Conservation (phyloP, 2,329 filamentous ascomycete genomes). For the Nigrograna mackinnonii region DNA sequence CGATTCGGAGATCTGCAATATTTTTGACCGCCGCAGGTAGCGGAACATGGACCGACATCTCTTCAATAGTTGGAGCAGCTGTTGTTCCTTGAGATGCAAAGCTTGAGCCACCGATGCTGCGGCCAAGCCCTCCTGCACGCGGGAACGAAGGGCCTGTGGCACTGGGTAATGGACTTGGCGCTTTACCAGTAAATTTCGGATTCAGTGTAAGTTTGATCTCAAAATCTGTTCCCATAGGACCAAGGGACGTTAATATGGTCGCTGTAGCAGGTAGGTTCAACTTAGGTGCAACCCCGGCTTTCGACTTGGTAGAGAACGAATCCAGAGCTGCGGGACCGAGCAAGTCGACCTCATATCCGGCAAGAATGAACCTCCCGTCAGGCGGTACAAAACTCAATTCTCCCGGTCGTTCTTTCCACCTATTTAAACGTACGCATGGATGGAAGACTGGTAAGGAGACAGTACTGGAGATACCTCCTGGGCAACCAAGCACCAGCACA, state of each 20-base stretch:
- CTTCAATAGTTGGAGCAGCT: conserved; percentile 62
- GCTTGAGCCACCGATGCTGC: conserved; percentile 31
- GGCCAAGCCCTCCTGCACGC: conserved; percentile 10
- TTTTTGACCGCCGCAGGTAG: conserved; percentile 80
- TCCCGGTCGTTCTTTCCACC: conserved; percentile 86
- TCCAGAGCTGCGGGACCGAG: conserved; percentile 67
- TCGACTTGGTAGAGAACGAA: conserved; percentile 27
- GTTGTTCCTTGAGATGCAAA: conserved; percentile 35
- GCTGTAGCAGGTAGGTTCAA: conserved; percentile 82
- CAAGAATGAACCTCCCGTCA: conserved; percentile 90
- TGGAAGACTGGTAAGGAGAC: conserved; percentile 94
- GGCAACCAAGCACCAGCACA: conserved; percentile 76
- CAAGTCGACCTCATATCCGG: conserved; percentile 92
- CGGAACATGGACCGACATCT: conserved; percentile 77
- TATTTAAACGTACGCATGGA: conserved; percentile 87
- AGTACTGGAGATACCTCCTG: conserved; percentile 69
- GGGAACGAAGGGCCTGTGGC: conserved; percentile 23
- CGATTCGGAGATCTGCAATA: conserved; percentile 78
- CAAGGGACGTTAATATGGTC: conserved; percentile 80
- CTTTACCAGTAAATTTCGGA: conserved; percentile 47
- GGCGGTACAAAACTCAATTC: conserved; percentile 96
- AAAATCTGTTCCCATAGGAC: conserved; percentile 77
- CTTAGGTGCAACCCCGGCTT: conserved; percentile 45
- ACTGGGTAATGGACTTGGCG: conserved; percentile 42
- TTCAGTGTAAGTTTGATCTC: conserved; percentile 79